These are phyloP conservation scores for Macrolepiota albuminosa DNA, from an alignment of 768 basidiomycete species.

Conservation along the genomic window DNA sequence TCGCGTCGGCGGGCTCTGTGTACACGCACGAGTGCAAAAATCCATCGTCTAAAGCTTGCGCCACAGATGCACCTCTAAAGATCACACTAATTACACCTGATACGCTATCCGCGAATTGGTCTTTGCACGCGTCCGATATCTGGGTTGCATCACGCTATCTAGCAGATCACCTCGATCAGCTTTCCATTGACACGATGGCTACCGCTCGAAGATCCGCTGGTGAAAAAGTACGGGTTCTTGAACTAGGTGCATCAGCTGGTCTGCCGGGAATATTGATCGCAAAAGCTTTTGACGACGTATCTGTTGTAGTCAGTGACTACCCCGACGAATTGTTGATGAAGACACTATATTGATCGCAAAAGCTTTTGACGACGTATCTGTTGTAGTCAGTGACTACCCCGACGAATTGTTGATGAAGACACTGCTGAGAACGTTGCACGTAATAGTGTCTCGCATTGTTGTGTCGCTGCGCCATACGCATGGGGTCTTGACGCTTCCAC, in stretches of 20 bases:
- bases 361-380: constrained; percentile 29
- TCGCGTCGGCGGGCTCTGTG: constrained; percentile 48
- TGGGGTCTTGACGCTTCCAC: constrained; percentile 56
- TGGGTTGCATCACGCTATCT: constrained; percentile 68
- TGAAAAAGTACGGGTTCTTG: constrained; percentile 40
- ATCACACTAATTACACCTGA: constrained; percentile 58
- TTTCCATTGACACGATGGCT: constrained; percentile 8
- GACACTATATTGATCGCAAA: constrained; percentile 59
- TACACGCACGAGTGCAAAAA: constrained; percentile 39
- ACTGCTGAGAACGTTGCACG: constrained; percentile 50
- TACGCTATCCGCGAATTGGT: constrained; percentile 65
- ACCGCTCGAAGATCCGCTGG: neutral
- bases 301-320: constrained; percentile 63
- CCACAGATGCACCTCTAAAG: constrained; percentile 10
- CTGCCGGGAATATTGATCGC: constrained; percentile 69
- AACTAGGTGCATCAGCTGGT: constrained; percentile 73
- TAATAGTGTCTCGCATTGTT: constrained; percentile 46
- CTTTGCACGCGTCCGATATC: constrained; percentile 71
- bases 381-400: constrained; percentile 69
- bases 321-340: constrained; percentile 60
- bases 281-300: constrained; percentile 32
- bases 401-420: constrained; percentile 57
- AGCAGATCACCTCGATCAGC: constrained; percentile 52
- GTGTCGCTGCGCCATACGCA: constrained; percentile 51
- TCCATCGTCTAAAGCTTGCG: constrained; percentile 12